Evolutionary conservation across 768 basidiomycete genomes (phyloP), one percentile per base, ranked within the genome.

Genomic region (Leccinellum albellum): DNA sequence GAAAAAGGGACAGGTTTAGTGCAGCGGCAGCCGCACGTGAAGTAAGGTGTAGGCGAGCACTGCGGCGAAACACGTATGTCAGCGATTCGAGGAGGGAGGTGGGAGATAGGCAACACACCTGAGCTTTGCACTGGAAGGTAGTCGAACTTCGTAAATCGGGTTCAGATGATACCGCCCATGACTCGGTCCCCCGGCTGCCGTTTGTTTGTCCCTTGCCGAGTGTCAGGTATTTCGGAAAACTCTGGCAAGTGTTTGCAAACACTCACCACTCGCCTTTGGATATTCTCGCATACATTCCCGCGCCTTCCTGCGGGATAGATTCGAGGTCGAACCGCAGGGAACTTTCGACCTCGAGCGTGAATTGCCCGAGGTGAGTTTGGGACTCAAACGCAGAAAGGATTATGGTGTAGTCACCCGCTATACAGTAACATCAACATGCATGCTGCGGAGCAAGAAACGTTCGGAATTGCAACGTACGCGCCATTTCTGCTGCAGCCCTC

Each of bases 301-400:
- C 91, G 0, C 93, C 94, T 74, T 98, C 96, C 56, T 87, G 83
- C 0, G 87, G 84, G 23, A 97, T 87, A 0, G 82, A 62, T 50
- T 74, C 75, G 23, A 97, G 59, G 17, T 86, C 82, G 51, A 94
- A 79, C 1, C 82, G 78, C 56, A 70, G 67, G 1, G 85, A 81
- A 55, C 87, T 82, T 50, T 89, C 83, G 3, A 92, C 72, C 23
- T 77, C 78, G 24, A 97, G 70, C 1, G 76, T 78, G 71, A 86
- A 96, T 9, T 79, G 60, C 3, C 91, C 91, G 4, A 78, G 76
- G 55, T 89, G 82, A 13, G 73, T 75, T 48, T 67, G 69, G 1
- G 92, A 86, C 58, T 91, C 87, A 67, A 94, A 97, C 0, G 91
- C 79, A 1, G 96, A 98, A 8, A 91, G 77, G n/a, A 94, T 78